Evolutionary conservation across 768 basidiomycete genomes (phyloP), one percentile per base, ranked within the genome.

Genomic region (Russula sp.): DNA sequence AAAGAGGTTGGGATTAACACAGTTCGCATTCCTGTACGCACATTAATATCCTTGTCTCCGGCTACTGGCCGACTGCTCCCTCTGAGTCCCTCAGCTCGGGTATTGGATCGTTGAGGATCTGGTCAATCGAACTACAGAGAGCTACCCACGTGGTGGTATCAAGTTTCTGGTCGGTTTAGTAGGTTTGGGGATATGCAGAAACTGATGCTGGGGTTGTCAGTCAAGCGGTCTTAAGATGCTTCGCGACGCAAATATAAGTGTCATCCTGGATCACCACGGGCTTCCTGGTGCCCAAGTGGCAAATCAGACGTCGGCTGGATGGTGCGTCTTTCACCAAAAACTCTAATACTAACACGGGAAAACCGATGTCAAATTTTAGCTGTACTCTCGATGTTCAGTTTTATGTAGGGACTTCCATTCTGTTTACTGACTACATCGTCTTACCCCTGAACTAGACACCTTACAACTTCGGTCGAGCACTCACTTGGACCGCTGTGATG

Each of bases 401-500:
- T 74, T 91, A 91, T 68, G 89, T 89, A 47, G 64, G 80, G 71
- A 6, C 20, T 27, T 18, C 7, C 32, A 13, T 47, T 55, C 22
- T 1, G 34, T 35, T 14, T 35, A 6, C 31, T 1, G 1, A 39
- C 18, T 18, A 34, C 56, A 59, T 62, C 67, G 54, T 27, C 59
- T 48, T 1, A 51, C 35, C 20, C 47, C 63, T 27, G 35, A 37
- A 20, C 44, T 69, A 88, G 89, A 91, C 86, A 2, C 75, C 76
- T 4, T 76, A 81, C 57, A 92, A 92, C 71, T 92, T 88, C 66
- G 81, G 84, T 62, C 85, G 90, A 6, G 90, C 90, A 8, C 75
- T 92, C 51, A 75, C 85, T 20, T 92, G 90, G 90, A 84, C 88
- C 0, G 84, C 84, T 14, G 86, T 91, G 22, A 91, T 91, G 85